Conservation (phyloP, 805 yeast species). For the Zygosaccharomyces gambellarensis region DNA sequence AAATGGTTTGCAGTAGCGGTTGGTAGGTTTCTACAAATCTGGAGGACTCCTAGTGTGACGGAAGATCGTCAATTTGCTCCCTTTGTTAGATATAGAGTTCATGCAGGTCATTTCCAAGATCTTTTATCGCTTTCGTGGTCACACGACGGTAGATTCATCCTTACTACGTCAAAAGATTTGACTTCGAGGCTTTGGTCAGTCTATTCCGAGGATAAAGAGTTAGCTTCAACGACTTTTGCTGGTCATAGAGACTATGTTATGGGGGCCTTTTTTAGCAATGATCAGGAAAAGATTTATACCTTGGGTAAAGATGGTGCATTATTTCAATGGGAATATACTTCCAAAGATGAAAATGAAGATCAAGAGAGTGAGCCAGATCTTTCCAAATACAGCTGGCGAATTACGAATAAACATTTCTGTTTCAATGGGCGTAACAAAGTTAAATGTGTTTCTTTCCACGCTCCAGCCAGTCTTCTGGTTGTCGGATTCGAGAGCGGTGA, state of each 20-base stretch:
- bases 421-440: conserved; percentile 61
- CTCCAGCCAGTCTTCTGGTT: conserved; percentile 63
- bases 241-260: conserved; percentile 91
- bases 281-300: conserved; percentile 87
- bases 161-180: conserved; percentile 85
- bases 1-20: conserved; percentile 78
- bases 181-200: conserved; percentile 82
- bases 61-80: conserved; percentile 96
- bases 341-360: conserved; percentile 43
- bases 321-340: conserved; percentile 83
- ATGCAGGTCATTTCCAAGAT: conserved; percentile 89
- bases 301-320: conserved; percentile 93
- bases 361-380: conserved; percentile 40
- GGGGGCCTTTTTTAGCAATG: conserved; percentile 79
- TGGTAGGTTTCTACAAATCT: conserved; percentile 79
- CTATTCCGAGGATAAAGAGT: conserved; percentile 54
- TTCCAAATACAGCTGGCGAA: conserved; percentile 67
- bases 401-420: conserved; percentile 69
- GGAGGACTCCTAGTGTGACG: conserved; percentile 80
- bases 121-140: conserved; percentile 83
- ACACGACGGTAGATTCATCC: conserved; percentile 77
- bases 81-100: conserved; percentile 81
- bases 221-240: conserved; percentile 78
- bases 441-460: conserved; percentile 79
- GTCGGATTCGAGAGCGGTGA: conserved; percentile 90